Evolutionary conservation across 2,329 filamentous ascomycete species (phyloP).

Genomic region (Gaeumannomyces sp.): DNA sequence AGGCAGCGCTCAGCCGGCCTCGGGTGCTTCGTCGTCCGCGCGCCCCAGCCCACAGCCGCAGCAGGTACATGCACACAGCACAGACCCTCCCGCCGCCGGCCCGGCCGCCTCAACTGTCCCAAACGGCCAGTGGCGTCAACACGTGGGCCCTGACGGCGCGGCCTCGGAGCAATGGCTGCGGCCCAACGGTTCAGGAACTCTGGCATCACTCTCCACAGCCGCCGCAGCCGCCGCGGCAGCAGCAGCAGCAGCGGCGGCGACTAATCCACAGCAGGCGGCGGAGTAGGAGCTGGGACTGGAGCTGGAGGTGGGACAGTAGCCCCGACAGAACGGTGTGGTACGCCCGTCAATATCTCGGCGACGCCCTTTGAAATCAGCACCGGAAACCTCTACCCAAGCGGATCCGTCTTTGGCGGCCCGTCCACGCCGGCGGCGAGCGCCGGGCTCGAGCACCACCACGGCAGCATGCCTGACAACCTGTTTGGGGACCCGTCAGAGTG

Average conservation of each 20-base stretch:
- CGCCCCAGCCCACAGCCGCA: constrained; percentile 20
- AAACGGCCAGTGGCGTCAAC: constrained; percentile 23
- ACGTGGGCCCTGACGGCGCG: constrained; percentile 19
- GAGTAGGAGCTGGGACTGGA: background rate
- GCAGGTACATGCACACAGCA: background rate
- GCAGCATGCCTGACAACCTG: constrained; percentile 26
- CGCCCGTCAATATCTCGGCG: constrained; percentile 51
- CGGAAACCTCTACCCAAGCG: constrained; percentile 47
- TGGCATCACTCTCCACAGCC: constrained; percentile 5
- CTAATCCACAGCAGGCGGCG: background rate
- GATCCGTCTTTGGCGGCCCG: constrained; percentile 38
- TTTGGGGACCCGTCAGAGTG: constrained; percentile 44
- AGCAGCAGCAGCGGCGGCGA: constrained; percentile 2
- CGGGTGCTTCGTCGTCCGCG: constrained; percentile 17
- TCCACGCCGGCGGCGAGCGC: constrained; percentile 36
- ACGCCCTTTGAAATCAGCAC: constrained; percentile 55
- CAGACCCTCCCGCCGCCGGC: background rate
- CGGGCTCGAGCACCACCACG: constrained; percentile 22
- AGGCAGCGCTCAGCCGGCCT: constrained; percentile 8
- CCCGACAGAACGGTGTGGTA: constrained; percentile 31
- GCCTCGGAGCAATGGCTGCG: background rate
- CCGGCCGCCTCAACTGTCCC: background rate
- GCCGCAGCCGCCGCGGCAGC: constrained; percentile 2
- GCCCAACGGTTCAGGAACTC: constrained; percentile 3
- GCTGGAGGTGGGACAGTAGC: background rate